phyloP scores from a whole-genome alignment of 2,329 filamentous ascomycete genomes.

The Leptographium lundbergii region DNA sequence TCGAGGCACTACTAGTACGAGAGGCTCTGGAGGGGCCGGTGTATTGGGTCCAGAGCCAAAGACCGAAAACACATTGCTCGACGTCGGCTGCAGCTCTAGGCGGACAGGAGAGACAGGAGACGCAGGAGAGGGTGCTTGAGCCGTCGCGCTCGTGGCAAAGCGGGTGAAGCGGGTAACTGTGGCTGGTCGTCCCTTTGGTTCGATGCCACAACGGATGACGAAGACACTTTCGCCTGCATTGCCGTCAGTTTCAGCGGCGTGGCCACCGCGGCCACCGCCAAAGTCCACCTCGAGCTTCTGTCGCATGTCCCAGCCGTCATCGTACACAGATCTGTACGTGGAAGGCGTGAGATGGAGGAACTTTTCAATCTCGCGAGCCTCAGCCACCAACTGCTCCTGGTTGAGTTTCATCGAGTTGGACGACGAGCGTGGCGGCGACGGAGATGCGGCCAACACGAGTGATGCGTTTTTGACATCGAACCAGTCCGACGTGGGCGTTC shows the following conservation, averaged over 20 bases:
- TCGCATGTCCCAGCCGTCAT: constrained; percentile 81
- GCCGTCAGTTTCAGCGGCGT: not conserved
- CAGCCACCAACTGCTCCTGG: constrained; percentile 56
- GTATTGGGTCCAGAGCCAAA: not conserved
- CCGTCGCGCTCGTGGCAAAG: not conserved
- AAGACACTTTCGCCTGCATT: constrained; percentile 62
- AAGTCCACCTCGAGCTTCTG: constrained; percentile 81
- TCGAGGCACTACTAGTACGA: not conserved
- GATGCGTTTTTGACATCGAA: constrained; percentile 49
- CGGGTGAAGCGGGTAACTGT: constrained; percentile 29
- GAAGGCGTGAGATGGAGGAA: constrained; percentile 61
- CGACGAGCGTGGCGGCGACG: constrained; percentile 56
- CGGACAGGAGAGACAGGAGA: not conserved
- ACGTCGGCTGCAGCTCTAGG: not conserved
- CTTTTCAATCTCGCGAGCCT: constrained; percentile 70
- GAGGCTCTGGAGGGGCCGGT: not conserved
- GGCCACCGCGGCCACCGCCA: constrained; percentile 44
- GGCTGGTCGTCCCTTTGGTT: constrained; percentile 22
- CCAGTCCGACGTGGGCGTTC: constrained; percentile 58
- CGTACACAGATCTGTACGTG: constrained; percentile 64
- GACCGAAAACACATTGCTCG: not conserved
- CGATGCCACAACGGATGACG: constrained; percentile 58
- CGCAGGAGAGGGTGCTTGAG: not conserved
- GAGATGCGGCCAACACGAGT: constrained; percentile 60
- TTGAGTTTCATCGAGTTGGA: constrained; percentile 60